Evolutionary conservation across 306 rosid species (phyloP).

Genomic region (Vigna radiata): DNA sequence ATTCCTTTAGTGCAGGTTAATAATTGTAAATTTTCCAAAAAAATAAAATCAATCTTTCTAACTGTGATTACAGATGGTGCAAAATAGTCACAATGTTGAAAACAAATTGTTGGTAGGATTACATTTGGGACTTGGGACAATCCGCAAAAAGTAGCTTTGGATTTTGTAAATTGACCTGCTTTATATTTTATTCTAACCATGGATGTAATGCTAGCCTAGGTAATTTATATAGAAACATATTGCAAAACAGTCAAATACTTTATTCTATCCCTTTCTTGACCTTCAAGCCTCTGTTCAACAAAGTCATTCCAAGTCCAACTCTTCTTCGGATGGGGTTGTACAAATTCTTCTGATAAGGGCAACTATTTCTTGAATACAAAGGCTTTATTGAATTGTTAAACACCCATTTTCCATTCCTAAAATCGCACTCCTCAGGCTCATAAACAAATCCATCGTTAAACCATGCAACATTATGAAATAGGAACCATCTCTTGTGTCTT

Average conservation of each 20-base stretch:
- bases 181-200: conserved; percentile 8
- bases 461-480: too few relatives aligned
- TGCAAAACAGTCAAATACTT: conserved; percentile 17
- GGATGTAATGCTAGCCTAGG: background rate
- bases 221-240: background rate
- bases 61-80: too few relatives aligned
- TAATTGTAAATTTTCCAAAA: background rate
- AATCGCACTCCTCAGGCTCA: too few relatives aligned
- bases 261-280: background rate
- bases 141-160: background rate
- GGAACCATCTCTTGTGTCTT: too few relatives aligned
- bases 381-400: too few relatives aligned
- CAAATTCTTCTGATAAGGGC: too few relatives aligned
- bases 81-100: background rate
- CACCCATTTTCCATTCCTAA: too few relatives aligned
- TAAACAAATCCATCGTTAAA: too few relatives aligned
- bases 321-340: too few relatives aligned
- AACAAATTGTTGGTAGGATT: background rate
- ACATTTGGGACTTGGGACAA: conserved; percentile 3
- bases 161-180: background rate
- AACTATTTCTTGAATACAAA: too few relatives aligned
- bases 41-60: background rate
- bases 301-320: too few relatives aligned
- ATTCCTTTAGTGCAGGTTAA: background rate
- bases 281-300: background rate